Evolutionary conservation across 305 asterid genomes (phyloP).

Genomic region (Solanum hybrid): DNA sequence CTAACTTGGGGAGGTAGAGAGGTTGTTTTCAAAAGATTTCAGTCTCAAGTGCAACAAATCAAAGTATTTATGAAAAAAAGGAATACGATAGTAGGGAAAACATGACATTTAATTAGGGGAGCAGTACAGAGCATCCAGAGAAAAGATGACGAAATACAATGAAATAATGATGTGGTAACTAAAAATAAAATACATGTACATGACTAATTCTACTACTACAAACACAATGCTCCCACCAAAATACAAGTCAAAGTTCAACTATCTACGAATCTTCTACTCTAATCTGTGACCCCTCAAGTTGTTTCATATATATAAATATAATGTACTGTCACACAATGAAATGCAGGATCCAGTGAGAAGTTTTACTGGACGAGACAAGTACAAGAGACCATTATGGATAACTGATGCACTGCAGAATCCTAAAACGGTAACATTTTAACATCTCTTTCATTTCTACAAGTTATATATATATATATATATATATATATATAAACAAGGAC

Average conservation of each 20-base stretch:
- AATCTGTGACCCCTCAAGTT: background rate
- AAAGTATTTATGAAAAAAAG: background rate
- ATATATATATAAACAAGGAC: too few species aligned
- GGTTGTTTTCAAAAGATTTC: background rate
- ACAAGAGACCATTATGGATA: slow-evolving; percentile 78
- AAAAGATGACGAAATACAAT: background rate
- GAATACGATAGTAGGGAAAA: background rate
- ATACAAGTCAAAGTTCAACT: background rate
- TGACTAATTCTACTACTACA: background rate
- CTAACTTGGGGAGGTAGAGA: background rate
- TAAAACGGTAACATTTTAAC: slow-evolving; percentile 31
- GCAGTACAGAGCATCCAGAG: background rate
- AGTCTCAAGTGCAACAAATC: background rate
- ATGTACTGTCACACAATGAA: background rate
- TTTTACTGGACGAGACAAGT: slow-evolving; percentile 79
- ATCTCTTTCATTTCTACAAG: background rate
- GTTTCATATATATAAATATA: background rate
- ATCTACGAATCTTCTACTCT: background rate
- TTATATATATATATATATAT: too few species aligned
- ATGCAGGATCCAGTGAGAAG: slow-evolving; percentile 88
- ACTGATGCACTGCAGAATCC: slow-evolving; percentile 67
- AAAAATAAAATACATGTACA: too few species aligned
- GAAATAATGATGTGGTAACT: background rate
- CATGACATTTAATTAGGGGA: background rate
- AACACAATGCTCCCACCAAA: background rate